Conservation (phyloP, 345 rosid genomes). For the Arabis hirsuta region DNA sequence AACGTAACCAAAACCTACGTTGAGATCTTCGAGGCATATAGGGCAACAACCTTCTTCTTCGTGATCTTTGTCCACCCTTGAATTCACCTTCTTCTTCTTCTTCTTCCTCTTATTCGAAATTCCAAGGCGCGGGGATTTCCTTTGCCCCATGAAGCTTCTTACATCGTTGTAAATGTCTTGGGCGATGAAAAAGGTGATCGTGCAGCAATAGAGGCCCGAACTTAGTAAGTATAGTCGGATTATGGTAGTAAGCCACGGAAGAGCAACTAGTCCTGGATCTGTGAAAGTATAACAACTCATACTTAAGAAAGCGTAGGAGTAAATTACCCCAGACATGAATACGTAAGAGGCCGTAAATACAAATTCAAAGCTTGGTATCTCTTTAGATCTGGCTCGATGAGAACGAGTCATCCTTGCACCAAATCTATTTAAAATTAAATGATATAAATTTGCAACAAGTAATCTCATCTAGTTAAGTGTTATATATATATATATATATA, state of each 20-base stretch:
- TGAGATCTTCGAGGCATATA: conserved; percentile 18
- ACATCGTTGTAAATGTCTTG: not conserved
- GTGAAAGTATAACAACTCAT: not conserved
- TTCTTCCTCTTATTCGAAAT: not conserved
- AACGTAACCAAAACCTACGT: conserved; percentile 8
- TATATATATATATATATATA: not conserved
- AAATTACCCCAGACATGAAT: not conserved
- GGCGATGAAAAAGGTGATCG: not conserved
- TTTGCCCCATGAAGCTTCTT: not conserved
- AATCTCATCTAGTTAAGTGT: too few relatives aligned
- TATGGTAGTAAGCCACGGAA: not conserved
- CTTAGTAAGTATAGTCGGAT: not conserved
- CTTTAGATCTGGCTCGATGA: not conserved
- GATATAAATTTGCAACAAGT: too few relatives aligned
- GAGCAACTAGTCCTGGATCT: not conserved
- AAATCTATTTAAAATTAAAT: not conserved
- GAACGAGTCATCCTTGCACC: not conserved
- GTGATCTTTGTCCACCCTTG: not conserved
- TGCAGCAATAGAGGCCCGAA: not conserved
- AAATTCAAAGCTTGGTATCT: not conserved
- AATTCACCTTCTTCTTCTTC: not conserved
- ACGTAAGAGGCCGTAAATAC: not conserved
- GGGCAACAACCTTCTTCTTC: conserved; percentile 2
- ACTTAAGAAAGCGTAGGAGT: not conserved
- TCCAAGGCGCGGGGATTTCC: too few relatives aligned